These are phyloP conservation scores for Penstemon newberryi DNA, from an alignment of 257 asterid species.

Conservation along the genomic window DNA sequence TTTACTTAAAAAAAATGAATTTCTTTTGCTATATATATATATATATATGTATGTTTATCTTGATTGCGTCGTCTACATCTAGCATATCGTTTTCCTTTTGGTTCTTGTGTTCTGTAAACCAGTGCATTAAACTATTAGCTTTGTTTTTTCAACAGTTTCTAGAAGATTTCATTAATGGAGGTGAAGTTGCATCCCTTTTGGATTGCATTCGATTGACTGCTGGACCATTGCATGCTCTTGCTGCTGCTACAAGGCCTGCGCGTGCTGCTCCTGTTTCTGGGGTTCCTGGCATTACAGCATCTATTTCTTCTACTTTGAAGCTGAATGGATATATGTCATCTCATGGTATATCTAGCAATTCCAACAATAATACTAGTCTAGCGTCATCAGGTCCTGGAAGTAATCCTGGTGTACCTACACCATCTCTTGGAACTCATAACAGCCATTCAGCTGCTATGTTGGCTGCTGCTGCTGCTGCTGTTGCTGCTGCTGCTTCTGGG, in stretches of 20 bases:
- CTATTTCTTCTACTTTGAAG: conserved; percentile 63
- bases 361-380: conserved; percentile 53
- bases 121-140: conserved; percentile 15
- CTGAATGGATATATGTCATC: conserved; percentile 64
- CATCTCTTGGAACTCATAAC: conserved; percentile 54
- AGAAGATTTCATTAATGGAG: conserved; percentile 97
- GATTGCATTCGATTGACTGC: conserved; percentile 98
- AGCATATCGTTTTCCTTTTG: conserved; percentile 24
- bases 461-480: conserved; percentile 91
- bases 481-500: conserved; percentile 88
- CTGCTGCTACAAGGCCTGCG: conserved; percentile 99
- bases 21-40: not conserved
- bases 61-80: not conserved
- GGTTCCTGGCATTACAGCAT: conserved; percentile 58
- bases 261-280: conserved; percentile 99
- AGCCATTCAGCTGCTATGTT: conserved; percentile 60
- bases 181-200: conserved; percentile 92
- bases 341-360: conserved; percentile 57
- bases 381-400: conserved; percentile 61
- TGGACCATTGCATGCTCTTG: conserved; percentile 98
- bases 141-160: conserved; percentile 63
- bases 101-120: conserved; percentile 15
- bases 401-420: conserved; percentile 49
- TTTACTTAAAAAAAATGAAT: not conserved
- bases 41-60: not conserved